These are phyloP conservation scores for Trichoderma simmonsii DNA, from an alignment of 2,329 filamentous ascomycete genomes.

Conservation along the genomic window DNA sequence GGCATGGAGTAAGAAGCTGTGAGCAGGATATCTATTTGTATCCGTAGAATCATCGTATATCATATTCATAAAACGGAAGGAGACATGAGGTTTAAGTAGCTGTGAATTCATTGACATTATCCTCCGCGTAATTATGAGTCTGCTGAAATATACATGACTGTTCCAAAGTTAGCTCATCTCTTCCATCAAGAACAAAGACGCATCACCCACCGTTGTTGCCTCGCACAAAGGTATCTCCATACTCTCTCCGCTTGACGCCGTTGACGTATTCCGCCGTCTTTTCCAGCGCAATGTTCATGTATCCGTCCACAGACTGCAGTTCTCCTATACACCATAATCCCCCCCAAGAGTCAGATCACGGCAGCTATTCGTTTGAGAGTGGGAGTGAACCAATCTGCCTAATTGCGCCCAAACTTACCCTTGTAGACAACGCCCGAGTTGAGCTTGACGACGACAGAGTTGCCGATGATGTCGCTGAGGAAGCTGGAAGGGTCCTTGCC, in stretches of 20 bases:
- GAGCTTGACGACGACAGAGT: conserved; percentile 91
- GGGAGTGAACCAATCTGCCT: background rate
- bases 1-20: conserved; percentile 56
- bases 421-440: conserved; percentile 99
- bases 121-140: conserved; percentile 43
- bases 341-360: background rate
- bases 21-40: conserved; percentile 15
- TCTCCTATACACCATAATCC: conserved; percentile 59
- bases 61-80: background rate
- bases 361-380: background rate
- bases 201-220: conserved; percentile 79
- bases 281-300: conserved; percentile 99
- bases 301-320: conserved; percentile 94
- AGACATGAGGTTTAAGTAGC: background rate
- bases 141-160: conserved; percentile 67
- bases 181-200: background rate
- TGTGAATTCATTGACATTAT: background rate
- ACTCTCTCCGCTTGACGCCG: conserved; percentile 75
- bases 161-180: conserved; percentile 1
- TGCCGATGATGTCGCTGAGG: conserved; percentile 89
- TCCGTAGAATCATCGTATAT: background rate
- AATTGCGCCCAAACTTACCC: conserved; percentile 51
- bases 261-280: conserved; percentile 91
- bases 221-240: conserved; percentile 92
- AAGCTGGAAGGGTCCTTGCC: conserved; percentile 93